Base-by-base conservation (phyloP, 306 rosid genomes). In the Malus sylvestris region DNA sequence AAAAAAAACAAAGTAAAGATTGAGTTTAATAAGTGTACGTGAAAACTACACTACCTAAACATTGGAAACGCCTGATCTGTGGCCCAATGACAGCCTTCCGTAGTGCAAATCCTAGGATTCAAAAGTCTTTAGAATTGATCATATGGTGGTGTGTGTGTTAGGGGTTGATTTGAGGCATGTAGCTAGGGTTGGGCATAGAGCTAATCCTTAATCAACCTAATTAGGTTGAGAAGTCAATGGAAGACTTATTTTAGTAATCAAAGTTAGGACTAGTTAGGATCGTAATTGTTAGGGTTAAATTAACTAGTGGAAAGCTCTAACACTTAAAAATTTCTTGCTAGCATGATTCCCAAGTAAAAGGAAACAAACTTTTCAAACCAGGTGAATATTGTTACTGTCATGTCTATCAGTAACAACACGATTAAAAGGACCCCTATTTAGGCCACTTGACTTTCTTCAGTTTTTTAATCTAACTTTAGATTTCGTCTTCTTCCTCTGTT, bases 151-250 rank as follows among this genome's bases (percentile, higher is more conserved):
- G 59, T 53, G 59, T 53, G 7, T 1, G 60, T 55, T 55, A 22
- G 63, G 63, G 14, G 8, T 58, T 58, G 14, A 58, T 10, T 58
- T 22, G 63, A 58, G 30, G 30, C 30, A 14, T 14, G n/a, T 15
- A 62, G 33, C 10, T 68, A 45, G 72, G 23, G 58, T 68, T n/a
- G 73, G 38, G 40, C 29, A 8, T 30, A 16, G 38, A 27, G 25
- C 59, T 45, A 42, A 40, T 42, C 33, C 73, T 69, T 46, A 5
- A 40, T 16, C 9, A n/a, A 42, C 44, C 4, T 22, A 1, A 22
- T 22, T 7, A 10, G 63, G 30, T 3, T 58, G 23, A 62, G 7
- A 74, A 74, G 70, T 74, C 78, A 63, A 74, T 74, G 78, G 60
- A 25, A 35, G 4, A 29, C 61, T 45, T 61, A 6, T 20, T n/a